Conservation (phyloP, 1,139 yeast genomes). For the Scheffersomyces insectosa region DNA sequence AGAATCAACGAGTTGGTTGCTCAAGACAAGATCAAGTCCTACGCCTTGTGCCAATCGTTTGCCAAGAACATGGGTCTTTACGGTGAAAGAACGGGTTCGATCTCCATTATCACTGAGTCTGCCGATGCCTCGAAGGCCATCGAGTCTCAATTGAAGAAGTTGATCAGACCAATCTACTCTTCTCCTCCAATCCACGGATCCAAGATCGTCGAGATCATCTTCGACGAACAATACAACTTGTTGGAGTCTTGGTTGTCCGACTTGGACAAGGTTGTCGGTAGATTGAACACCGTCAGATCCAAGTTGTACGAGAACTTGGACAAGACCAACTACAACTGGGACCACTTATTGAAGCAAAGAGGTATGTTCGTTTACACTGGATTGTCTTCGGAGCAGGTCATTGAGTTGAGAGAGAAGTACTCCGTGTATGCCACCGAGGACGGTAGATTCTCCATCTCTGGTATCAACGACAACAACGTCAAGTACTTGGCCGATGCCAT, state of each 20-base stretch:
- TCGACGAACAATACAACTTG: constrained; percentile 56
- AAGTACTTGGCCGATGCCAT: constrained; percentile 79
- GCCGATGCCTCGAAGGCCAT: constrained; percentile 48
- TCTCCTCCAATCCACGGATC: constrained; percentile 96
- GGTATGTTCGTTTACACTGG: constrained; percentile 98
- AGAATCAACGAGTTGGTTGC: constrained; percentile 51
- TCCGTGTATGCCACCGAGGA: constrained; percentile 84
- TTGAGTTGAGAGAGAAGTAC: constrained; percentile 64
- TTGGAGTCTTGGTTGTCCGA: constrained; percentile 77
- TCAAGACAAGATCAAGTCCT: constrained; percentile 48
- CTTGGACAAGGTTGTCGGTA: constrained; percentile 68
- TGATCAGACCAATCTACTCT: constrained; percentile 85
- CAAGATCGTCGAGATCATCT: constrained; percentile 76
- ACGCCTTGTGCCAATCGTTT: constrained; percentile 84
- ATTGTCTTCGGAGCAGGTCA: constrained; percentile 66
- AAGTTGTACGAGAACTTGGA: constrained; percentile 59
- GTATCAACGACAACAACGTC: constrained; percentile 77
- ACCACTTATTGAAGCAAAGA: constrained; percentile 81
- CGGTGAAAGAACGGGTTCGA: constrained; percentile 95
- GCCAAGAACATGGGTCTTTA: constrained; percentile 97
- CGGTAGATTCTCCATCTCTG: constrained; percentile 92
- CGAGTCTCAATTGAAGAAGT: constrained; percentile 76
- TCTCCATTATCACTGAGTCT: constrained; percentile 60
- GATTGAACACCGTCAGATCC: constrained; percentile 76
- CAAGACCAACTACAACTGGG: constrained; percentile 70